Evolutionary conservation across 2,329 filamentous ascomycete genomes (phyloP).

Genomic region (Pseudocercospora pini-densiflorae): DNA sequence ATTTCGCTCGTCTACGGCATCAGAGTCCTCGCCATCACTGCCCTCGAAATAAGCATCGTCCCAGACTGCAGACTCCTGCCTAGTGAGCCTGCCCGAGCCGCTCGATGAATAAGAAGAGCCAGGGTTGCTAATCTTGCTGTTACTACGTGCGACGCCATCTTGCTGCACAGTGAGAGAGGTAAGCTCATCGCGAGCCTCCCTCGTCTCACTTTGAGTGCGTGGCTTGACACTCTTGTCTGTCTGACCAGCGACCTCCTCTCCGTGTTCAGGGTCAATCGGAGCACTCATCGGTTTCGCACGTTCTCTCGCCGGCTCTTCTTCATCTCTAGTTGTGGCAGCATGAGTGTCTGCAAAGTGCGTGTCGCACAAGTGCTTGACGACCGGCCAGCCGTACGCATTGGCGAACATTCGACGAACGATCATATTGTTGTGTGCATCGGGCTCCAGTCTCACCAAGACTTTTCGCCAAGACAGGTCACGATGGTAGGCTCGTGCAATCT

Average conservation of each 20-base stretch:
- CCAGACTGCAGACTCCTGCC: constrained; percentile 52
- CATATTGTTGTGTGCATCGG: constrained; percentile 98
- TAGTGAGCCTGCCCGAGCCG: constrained; percentile 27
- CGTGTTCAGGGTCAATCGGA: constrained; percentile 56
- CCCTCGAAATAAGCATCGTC: constrained; percentile 55
- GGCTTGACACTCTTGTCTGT: constrained; percentile 43
- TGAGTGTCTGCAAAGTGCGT: constrained; percentile 86
- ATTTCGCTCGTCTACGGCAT: constrained; percentile 42
- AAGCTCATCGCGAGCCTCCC: constrained; percentile 50
- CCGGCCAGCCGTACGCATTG: constrained; percentile 97
- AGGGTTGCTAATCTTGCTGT: constrained; percentile 25
- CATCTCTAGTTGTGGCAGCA: constrained; percentile 67
- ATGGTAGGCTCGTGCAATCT: constrained; percentile 96
- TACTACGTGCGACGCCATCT: constrained; percentile 33
- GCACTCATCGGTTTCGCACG: constrained; percentile 64
- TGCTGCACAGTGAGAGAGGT: constrained; percentile 44
- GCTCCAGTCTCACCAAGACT: constrained; percentile 91
- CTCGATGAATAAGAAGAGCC: constrained; percentile 18
- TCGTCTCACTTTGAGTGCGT: constrained; percentile 53
- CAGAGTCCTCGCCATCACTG: constrained; percentile 51
- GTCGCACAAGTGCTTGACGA: constrained; percentile 91
- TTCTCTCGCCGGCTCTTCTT: constrained; percentile 69
- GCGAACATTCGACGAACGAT: constrained; percentile 95
- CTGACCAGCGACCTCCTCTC: constrained; percentile 45
- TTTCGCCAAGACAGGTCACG: constrained; percentile 92